A percentile compares a stretch with the other conserved stretches of the same genome.
Evolutionary conservation across 169 alveolate species (phyloP).

Genomic region (Toxoplasma gondii): DNA sequence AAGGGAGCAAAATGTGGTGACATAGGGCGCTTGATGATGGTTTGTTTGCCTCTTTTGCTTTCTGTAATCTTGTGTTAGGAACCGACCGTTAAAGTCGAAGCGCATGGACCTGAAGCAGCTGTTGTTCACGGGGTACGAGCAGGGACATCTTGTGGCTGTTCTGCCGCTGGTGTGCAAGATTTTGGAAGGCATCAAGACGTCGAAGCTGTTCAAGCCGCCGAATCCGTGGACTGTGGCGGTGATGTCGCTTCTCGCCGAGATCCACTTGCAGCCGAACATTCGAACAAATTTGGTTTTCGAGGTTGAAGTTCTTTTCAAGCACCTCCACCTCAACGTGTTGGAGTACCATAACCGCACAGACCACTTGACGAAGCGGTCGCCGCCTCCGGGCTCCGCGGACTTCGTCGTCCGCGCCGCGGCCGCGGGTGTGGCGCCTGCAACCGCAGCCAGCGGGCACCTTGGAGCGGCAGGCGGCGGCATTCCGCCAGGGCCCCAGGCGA

Average conservation of each 20-base stretch:
- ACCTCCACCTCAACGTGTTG: constrained; percentile 76
- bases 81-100: constrained; percentile 87
- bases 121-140: constrained; percentile 79
- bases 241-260: constrained; percentile 85
- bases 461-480: neutral
- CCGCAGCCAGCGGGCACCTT: constrained; percentile 43
- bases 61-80: constrained; percentile 59
- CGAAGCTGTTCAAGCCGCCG: constrained; percentile 90
- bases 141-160: constrained; percentile 83
- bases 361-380: constrained; percentile 43
- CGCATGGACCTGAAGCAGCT: constrained; percentile 87
- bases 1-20: too few species aligned
- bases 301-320: constrained; percentile 88
- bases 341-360: constrained; percentile 64
- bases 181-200: constrained; percentile 79
- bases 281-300: constrained; percentile 88
- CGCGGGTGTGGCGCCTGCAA: constrained; percentile 63
- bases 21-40: too few species aligned
- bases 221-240: constrained; percentile 93
- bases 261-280: constrained; percentile 82
- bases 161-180: constrained; percentile 89
- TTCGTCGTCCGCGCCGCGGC: constrained; percentile 55
- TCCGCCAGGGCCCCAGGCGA: neutral
- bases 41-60: too few species aligned
- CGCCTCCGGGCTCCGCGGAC: constrained; percentile 39